A percentile compares a stretch with the other conserved stretches of the same genome.
These are phyloP conservation scores for Plasmodium reichenowi DNA, from an alignment of 169 alveolate species.

Conservation along the genomic window DNA sequence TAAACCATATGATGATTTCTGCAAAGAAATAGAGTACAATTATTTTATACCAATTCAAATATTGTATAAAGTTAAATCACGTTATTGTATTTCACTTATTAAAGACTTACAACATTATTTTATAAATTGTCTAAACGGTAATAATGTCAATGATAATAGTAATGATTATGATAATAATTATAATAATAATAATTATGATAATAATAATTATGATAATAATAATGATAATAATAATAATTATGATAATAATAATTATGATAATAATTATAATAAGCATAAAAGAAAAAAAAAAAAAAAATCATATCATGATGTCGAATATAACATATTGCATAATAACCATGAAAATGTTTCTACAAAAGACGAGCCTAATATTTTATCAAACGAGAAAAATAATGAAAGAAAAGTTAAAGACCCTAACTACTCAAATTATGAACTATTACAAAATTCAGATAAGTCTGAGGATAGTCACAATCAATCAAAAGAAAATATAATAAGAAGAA, in stretches of 20 bases:
- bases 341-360: no score
- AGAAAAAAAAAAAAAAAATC: not conserved
- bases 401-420: not conserved
- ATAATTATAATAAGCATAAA: not conserved
- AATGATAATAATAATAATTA: no score
- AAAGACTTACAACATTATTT: conserved; percentile 32
- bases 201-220: no score
- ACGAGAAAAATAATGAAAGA: not conserved
- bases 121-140: conserved; percentile 8
- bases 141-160: not conserved
- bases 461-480: not conserved
- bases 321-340: no score
- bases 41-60: conserved; percentile 45
- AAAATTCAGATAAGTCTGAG: not conserved
- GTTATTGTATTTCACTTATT: conserved; percentile 1
- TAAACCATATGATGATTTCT: conserved; percentile 17
- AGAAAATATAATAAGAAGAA: conserved; percentile 5
- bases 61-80: conserved; percentile 15
- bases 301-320: not conserved
- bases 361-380: no score
- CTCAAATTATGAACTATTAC: not conserved
- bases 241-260: not conserved
- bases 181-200: no score
- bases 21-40: conserved; percentile 8
- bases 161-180: not conserved